Percentiles rank a stretch among this genome's conserved stretches.
Conservation (phyloP, 2,329 filamentous ascomycete genomes). For the Colletotrichum costaricense region DNA sequence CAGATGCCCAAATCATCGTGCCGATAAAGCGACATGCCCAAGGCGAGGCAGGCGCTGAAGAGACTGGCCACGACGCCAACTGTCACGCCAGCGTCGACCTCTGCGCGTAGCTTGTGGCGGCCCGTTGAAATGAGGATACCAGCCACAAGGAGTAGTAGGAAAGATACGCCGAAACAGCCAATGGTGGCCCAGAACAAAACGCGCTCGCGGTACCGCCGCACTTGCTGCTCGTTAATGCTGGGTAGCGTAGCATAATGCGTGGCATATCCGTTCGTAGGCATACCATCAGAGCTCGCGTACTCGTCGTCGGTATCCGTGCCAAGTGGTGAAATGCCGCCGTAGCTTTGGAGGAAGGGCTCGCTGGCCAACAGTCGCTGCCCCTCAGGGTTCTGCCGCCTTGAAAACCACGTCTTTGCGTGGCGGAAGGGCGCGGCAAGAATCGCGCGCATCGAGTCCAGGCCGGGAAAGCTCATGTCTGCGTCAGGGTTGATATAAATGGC, state of each 20-base stretch:
- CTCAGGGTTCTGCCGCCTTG: conserved; percentile 31
- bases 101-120: conserved; percentile 72
- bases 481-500: conserved; percentile 81
- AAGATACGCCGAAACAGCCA: conserved; percentile 67
- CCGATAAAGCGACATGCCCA: conserved; percentile 69
- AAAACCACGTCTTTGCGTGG: conserved; percentile 64
- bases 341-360: conserved; percentile 22
- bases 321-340: conserved; percentile 38
- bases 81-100: conserved; percentile 79
- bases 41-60: conserved; percentile 70
- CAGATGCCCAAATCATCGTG: conserved; percentile 54
- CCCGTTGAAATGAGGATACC: conserved; percentile 75
- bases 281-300: conserved; percentile 64
- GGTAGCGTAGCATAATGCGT: conserved; percentile 66
- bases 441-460: conserved; percentile 68
- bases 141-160: conserved; percentile 73
- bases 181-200: conserved; percentile 66
- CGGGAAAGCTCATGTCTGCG: conserved; percentile 68
- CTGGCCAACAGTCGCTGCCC: conserved; percentile 23
- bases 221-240: conserved; percentile 61
- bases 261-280: conserved; percentile 61
- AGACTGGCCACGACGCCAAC: conserved; percentile 76
- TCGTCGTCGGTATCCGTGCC: conserved; percentile 56
- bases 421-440: conserved; percentile 62
- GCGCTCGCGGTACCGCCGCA: conserved; percentile 62